Evolutionary conservation across 305 asterid species (phyloP).

Genomic region (Fraxinus greggii): DNA sequence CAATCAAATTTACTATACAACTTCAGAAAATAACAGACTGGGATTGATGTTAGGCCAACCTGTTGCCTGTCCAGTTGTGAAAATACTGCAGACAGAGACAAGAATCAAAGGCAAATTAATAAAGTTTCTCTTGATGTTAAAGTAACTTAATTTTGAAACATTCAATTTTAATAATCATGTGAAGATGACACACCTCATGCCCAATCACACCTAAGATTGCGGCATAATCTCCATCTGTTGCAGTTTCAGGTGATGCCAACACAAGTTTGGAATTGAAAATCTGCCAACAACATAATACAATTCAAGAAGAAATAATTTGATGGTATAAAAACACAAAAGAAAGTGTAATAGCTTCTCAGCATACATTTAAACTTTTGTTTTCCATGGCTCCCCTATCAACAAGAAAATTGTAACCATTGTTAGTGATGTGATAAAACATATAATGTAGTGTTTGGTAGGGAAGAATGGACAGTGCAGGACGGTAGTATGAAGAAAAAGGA

Average conservation of each 20-base stretch:
- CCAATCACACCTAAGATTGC: constrained; percentile 87
- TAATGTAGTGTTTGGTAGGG: background rate
- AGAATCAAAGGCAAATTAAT: constrained; percentile 10
- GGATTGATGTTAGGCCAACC: constrained; percentile 39
- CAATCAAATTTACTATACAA: constrained; percentile 60
- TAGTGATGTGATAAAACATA: constrained; percentile 31
- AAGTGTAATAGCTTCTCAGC: constrained; percentile 18
- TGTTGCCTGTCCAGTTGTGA: constrained; percentile 97
- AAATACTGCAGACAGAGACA: constrained; percentile 64
- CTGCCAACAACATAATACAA: constrained; percentile 38
- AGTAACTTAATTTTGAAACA: background rate
- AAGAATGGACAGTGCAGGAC: background rate
- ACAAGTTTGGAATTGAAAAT: constrained; percentile 83
- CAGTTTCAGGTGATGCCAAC: constrained; percentile 89
- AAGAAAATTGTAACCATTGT: constrained; percentile 1
- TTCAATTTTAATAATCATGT: background rate
- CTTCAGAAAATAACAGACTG: constrained; percentile 45
- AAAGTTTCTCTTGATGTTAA: background rate
- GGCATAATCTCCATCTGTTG: constrained; percentile 86
- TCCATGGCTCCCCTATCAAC: constrained; percentile 93
- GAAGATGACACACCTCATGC: constrained; percentile 60
- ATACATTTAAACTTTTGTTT: constrained; percentile 89
- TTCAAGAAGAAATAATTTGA: background rate
- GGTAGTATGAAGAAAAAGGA: constrained; percentile 74
- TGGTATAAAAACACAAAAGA: background rate